Evolutionary conservation across 23 red algal genomes (phyloP).

Genomic region (Gracilaria gracilis): DNA sequence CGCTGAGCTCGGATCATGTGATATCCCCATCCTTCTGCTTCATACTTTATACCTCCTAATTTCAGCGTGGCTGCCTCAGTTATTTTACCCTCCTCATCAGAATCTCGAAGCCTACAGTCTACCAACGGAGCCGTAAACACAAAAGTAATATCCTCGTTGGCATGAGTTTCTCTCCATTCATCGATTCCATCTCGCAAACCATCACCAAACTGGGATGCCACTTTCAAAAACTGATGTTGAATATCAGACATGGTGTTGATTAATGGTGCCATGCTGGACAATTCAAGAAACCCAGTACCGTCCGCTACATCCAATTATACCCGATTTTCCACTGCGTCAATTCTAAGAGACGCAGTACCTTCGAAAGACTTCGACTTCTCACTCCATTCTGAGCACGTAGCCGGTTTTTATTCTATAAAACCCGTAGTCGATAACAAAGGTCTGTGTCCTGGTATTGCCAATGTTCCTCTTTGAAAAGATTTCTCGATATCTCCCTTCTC

Average conservation of each 20-base stretch:
- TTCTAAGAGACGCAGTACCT: not conserved
- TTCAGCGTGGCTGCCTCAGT: not conserved
- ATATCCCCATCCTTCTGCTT: not conserved
- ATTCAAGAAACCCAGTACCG: not conserved
- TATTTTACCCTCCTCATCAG: not conserved
- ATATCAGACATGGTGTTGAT: not conserved
- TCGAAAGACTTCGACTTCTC: not conserved
- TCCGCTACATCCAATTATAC: not conserved
- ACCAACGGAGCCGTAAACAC: not conserved
- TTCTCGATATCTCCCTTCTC: not conserved
- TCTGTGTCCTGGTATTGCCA: not conserved
- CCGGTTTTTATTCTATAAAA: not conserved
- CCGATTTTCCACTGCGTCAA: not conserved
- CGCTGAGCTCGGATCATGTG: slow-evolving; percentile 9
- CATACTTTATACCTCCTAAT: not conserved
- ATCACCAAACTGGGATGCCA: not conserved
- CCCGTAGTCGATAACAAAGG: not conserved
- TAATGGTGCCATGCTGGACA: not conserved
- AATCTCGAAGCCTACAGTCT: slow-evolving; percentile 9
- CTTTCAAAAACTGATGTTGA: not conserved
- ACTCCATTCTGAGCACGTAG: not conserved
- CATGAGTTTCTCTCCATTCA: not conserved
- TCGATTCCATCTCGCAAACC: not conserved
- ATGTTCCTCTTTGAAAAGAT: not conserved
- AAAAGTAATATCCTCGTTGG: not conserved